These are phyloP conservation scores for Musa troglodytarum DNA, from an alignment of 176 grass and related monocot genomes.

Conservation along the genomic window DNA sequence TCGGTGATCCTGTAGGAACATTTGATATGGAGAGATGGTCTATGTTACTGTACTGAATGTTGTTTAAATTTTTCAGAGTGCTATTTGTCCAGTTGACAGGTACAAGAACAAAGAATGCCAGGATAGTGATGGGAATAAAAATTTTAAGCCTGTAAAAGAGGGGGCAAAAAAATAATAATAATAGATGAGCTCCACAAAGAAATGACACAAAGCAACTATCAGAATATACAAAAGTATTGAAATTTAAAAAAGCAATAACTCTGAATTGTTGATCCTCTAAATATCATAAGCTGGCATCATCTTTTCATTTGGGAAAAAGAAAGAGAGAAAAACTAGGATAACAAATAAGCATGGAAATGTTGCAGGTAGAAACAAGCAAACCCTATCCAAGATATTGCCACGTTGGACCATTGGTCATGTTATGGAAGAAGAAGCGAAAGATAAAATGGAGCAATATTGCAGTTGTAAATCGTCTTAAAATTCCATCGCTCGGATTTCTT, in stretches of 20 bases:
- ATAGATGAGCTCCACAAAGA: neutral
- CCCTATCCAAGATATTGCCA: too few species aligned
- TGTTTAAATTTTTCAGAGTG: slow-evolving; percentile 31
- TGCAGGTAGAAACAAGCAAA: too few species aligned
- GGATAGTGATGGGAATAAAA: slow-evolving; percentile 72
- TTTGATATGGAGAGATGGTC: slow-evolving; percentile 99
- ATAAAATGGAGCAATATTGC: too few species aligned
- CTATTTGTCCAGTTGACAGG: slow-evolving; percentile 97
- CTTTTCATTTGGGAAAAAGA: too few species aligned
- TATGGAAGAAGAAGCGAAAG: too few species aligned
- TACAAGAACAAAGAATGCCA: slow-evolving; percentile 75
- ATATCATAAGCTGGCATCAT: neutral
- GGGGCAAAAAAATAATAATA: neutral
- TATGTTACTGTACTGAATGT: slow-evolving; percentile 38
- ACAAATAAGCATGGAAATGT: too few species aligned
- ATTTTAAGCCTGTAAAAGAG: slow-evolving; percentile 78
- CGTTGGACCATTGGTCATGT: too few species aligned
- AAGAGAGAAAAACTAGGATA: too few species aligned
- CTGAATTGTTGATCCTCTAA: neutral
- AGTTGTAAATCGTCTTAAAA: too few species aligned
- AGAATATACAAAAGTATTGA: neutral
- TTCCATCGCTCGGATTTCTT: neutral
- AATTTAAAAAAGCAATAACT: neutral
- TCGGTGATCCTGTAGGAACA: slow-evolving; percentile 59
- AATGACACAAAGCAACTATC: neutral